Conservation (phyloP, 768 basidiomycete species). For the Boletus coccyginus region DNA sequence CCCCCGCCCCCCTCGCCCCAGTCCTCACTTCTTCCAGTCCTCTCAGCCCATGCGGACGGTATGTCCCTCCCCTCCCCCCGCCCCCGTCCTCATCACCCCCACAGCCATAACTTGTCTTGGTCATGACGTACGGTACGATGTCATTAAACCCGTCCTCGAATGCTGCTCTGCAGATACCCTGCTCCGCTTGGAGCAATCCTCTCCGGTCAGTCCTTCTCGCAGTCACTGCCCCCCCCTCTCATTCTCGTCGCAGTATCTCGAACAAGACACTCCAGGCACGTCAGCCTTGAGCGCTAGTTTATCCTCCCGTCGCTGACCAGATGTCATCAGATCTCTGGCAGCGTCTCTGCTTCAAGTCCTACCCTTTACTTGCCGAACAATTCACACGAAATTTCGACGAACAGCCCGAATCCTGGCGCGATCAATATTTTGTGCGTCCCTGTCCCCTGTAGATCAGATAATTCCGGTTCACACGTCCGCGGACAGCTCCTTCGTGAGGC, state of each 20-base stretch:
- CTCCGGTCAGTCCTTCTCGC: constrained; percentile 53
- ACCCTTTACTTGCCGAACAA: constrained; percentile 51
- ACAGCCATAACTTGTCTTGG: constrained; percentile 67
- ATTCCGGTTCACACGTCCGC: constrained; percentile 7
- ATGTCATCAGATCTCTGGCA: constrained; percentile 61
- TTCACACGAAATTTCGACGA: constrained; percentile 39
- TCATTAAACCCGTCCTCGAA: constrained; percentile 73
- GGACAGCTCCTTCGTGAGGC: constrained; percentile 52
- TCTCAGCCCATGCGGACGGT: constrained; percentile 61
- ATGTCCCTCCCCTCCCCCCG: constrained; percentile 20
- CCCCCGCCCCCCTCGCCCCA: not conserved
- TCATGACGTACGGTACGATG: constrained; percentile 53
- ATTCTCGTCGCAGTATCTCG: constrained; percentile 43
- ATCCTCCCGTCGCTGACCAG: constrained; percentile 3
- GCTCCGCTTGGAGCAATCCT: constrained; percentile 61
- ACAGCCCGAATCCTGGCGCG: constrained; percentile 64
- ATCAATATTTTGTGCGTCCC: constrained; percentile 60
- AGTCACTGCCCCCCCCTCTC: constrained; percentile 9
- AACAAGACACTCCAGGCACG: constrained; percentile 54
- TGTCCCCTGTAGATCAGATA: not conserved
- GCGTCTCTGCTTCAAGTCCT: constrained; percentile 58
- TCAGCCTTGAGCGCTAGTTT: not conserved
- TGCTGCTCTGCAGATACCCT: constrained; percentile 72
- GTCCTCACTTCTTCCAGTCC: constrained; percentile 41
- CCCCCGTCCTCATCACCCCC: constrained; percentile 2